Evolutionary conservation across 2,329 filamentous ascomycete genomes (phyloP).

Genomic region (Aspergillus aculeatinus): DNA sequence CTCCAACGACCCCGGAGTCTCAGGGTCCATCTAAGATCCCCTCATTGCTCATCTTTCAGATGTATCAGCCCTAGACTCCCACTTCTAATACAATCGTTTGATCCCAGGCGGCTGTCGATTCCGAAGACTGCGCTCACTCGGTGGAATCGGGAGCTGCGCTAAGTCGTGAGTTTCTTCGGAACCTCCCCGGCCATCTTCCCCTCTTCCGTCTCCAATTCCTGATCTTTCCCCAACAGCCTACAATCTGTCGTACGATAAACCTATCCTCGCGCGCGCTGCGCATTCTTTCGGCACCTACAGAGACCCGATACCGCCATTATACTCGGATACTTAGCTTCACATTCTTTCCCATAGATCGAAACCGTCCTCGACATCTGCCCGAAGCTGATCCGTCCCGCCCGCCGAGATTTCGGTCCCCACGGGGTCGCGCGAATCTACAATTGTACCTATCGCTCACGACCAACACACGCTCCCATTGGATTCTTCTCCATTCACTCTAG

Average conservation of each 20-base stretch:
- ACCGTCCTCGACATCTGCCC: background rate
- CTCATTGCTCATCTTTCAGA: background rate
- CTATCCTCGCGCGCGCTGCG: background rate
- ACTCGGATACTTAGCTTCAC: background rate
- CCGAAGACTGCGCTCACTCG: background rate
- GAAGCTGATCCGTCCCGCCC: background rate
- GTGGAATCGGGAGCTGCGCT: background rate
- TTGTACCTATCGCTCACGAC: background rate
- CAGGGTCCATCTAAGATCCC: background rate
- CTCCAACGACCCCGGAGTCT: background rate
- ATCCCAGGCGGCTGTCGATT: background rate
- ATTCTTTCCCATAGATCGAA: background rate
- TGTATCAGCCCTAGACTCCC: too few species aligned
- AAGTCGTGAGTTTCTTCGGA: background rate
- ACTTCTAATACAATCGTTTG: too few species aligned
- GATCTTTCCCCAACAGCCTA: background rate
- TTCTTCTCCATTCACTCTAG: background rate
- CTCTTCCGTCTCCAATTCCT: constrained; percentile 7
- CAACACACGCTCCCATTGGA: background rate
- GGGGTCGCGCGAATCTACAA: background rate
- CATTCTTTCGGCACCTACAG: background rate
- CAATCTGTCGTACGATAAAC: constrained; percentile 10
- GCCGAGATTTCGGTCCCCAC: constrained; percentile 5
- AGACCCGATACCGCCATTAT: background rate
- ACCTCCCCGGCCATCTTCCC: constrained; percentile 4